phyloP scores from a whole-genome alignment of 805 yeast species.

The Limtongozyma cylindracea region DNA sequence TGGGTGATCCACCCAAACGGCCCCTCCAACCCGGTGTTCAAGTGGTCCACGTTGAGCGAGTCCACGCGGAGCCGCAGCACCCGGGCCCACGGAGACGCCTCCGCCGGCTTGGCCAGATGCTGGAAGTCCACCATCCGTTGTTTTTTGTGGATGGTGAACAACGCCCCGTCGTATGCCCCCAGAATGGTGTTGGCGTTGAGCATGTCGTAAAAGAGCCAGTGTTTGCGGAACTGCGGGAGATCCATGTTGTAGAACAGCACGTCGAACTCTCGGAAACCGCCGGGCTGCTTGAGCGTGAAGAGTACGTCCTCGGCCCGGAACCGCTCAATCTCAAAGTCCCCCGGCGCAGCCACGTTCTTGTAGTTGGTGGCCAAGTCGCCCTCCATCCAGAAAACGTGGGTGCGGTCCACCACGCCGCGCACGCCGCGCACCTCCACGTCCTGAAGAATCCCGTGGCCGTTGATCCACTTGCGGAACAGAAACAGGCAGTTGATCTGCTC shows the following conservation, averaged over 20 bases:
- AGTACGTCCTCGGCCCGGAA: constrained; percentile 69
- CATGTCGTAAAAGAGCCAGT: constrained; percentile 82
- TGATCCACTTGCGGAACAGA: constrained; percentile 68
- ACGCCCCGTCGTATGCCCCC: constrained; percentile 81
- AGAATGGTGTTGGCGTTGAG: constrained; percentile 64
- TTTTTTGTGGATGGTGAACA: constrained; percentile 73
- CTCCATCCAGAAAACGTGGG: constrained; percentile 64
- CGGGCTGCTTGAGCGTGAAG: constrained; percentile 64
- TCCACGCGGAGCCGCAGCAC: constrained; percentile 69
- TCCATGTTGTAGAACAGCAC: constrained; percentile 79
- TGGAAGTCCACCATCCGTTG: constrained; percentile 27
- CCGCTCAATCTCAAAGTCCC: constrained; percentile 80
- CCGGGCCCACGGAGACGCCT: constrained; percentile 18
- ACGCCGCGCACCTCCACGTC: constrained; percentile 56
- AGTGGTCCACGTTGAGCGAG: constrained; percentile 63
- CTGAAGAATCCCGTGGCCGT: constrained; percentile 70
- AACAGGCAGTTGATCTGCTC: constrained; percentile 65
- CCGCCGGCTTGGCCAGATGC: constrained; percentile 2
- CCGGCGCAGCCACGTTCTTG: constrained; percentile 47
- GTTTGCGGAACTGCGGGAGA: constrained; percentile 55
- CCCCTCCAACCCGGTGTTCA: constrained; percentile 76
- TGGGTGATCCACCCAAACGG: constrained; percentile 94
- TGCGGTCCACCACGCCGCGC: constrained; percentile 81
- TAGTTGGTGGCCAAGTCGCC: constrained; percentile 68
- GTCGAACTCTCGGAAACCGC: constrained; percentile 57